phyloP scores from a whole-genome alignment of 2,329 filamentous ascomycete genomes.

The Fusarium continuum region DNA sequence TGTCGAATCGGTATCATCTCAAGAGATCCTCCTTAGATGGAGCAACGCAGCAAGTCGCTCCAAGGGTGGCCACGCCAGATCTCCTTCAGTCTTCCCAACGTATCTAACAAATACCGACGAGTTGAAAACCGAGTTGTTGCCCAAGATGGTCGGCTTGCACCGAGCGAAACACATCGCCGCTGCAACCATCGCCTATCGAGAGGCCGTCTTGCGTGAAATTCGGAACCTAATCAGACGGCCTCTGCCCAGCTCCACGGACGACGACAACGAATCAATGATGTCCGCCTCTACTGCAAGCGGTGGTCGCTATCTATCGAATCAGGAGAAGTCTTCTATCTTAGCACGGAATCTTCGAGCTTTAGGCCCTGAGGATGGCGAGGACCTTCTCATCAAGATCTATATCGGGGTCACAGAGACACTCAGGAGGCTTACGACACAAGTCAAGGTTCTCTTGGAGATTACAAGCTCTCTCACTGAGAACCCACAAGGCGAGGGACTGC shows the following conservation, averaged over 20 bases:
- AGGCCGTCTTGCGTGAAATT: conserved; percentile 85
- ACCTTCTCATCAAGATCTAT: conserved; percentile 83
- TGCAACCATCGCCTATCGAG: conserved; percentile 85
- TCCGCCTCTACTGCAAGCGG: conserved; percentile 80
- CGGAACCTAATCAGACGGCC: conserved; percentile 84
- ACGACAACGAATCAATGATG: conserved; percentile 90
- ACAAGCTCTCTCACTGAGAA: conserved; percentile 74
- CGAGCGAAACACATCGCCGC: conserved; percentile 81
- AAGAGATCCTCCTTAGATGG: conserved; percentile 86
- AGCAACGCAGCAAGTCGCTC: conserved; percentile 77
- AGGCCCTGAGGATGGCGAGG: conserved; percentile 84
- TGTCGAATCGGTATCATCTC: conserved; percentile 73
- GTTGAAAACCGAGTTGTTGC: conserved; percentile 74
- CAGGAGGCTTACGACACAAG: conserved; percentile 84
- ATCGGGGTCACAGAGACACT: conserved; percentile 88
- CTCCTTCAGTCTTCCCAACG: conserved; percentile 75
- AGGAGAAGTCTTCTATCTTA: conserved; percentile 89
- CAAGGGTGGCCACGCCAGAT: conserved; percentile 72
- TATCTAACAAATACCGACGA: conserved; percentile 79
- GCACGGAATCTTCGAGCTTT: conserved; percentile 88
- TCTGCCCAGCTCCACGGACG: conserved; percentile 91
- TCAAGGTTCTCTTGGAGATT: conserved; percentile 94
- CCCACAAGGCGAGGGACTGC: conserved; percentile 51
- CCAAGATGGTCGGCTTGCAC: conserved; percentile 80
- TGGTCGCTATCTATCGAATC: conserved; percentile 74